Evolutionary conservation across 371 early-diverging fungal species (phyloP).

Genomic region (Mortierella sp.): DNA sequence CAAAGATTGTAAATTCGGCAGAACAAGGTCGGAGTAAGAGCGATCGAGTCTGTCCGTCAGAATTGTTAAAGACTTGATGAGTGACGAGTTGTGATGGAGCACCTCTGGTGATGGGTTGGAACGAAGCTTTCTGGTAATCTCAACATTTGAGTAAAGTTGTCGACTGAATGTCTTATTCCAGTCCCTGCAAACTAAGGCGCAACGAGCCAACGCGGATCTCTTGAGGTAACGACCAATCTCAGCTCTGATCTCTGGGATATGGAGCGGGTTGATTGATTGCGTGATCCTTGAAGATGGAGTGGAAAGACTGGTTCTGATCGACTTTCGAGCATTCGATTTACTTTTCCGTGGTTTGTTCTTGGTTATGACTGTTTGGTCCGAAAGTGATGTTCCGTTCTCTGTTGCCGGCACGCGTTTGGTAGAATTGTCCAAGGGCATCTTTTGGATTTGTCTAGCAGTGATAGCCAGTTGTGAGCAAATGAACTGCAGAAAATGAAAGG

Average conservation of each 20-base stretch:
- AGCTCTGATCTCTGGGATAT: neutral
- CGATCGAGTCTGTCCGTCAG: neutral
- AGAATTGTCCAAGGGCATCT: too few relatives aligned
- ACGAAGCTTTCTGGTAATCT: neutral
- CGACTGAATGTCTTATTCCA: neutral
- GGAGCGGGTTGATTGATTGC: neutral
- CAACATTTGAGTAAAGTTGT: neutral
- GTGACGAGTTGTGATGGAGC: neutral
- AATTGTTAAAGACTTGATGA: neutral
- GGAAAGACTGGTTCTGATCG: too few relatives aligned
- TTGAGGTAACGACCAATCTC: neutral
- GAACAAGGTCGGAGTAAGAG: neutral
- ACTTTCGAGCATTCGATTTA: neutral
- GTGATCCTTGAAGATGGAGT: neutral
- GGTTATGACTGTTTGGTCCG: too few relatives aligned
- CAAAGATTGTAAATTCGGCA: neutral
- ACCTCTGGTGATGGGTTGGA: neutral
- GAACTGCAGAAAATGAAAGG: too few relatives aligned
- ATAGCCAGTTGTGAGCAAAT: too few relatives aligned
- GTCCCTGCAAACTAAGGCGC: neutral
- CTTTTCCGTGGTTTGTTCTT: too few relatives aligned
- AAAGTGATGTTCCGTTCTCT: too few relatives aligned
- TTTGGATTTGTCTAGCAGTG: too few relatives aligned
- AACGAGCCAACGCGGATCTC: neutral
- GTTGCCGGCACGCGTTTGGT: too few relatives aligned